phyloP scores from a whole-genome alignment of 2,329 filamentous ascomycete genomes.

The Alternaria gansuensis region DNA sequence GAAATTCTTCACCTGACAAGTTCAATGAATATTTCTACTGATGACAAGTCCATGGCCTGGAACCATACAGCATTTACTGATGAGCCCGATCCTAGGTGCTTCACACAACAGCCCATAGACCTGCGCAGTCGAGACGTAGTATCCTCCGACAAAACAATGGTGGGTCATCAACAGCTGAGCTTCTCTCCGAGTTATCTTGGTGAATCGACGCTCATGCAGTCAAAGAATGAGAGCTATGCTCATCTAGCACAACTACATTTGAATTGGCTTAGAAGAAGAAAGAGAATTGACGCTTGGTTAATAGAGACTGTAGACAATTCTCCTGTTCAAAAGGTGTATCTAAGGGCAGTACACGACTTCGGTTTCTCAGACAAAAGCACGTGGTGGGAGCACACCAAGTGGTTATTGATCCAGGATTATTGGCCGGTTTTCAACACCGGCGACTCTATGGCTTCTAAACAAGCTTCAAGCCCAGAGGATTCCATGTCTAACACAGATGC shows the following conservation, averaged over 20 bases:
- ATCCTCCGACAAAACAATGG: no score
- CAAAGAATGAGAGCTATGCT: not conserved
- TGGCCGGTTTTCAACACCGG: not conserved
- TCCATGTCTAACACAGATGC: not conserved
- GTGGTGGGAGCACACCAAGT: not conserved
- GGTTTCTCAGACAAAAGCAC: not conserved
- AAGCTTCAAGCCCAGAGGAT: not conserved
- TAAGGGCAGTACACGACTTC: not conserved
- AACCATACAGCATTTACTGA: not conserved
- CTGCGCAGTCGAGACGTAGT: no score
- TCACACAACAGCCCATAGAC: no score
- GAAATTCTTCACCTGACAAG: not conserved
- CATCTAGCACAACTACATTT: not conserved
- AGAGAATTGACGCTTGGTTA: not conserved
- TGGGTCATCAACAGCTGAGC: no score
- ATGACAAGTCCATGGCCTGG: fast-evolving
- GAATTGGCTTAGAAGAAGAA: not conserved
- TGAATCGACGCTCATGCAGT: not conserved
- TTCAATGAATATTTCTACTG: not conserved
- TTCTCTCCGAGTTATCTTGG: not conserved
- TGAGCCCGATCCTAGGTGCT: no score
- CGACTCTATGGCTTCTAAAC: not conserved
- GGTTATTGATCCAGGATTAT: not conserved
- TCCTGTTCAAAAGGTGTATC: not conserved
- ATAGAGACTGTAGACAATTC: not conserved